A percentile compares a stretch with the other conserved stretches of the same genome.
phyloP scores from a whole-genome alignment of 352 stramenopile species.

The Thalassiosira hispida region DNA sequence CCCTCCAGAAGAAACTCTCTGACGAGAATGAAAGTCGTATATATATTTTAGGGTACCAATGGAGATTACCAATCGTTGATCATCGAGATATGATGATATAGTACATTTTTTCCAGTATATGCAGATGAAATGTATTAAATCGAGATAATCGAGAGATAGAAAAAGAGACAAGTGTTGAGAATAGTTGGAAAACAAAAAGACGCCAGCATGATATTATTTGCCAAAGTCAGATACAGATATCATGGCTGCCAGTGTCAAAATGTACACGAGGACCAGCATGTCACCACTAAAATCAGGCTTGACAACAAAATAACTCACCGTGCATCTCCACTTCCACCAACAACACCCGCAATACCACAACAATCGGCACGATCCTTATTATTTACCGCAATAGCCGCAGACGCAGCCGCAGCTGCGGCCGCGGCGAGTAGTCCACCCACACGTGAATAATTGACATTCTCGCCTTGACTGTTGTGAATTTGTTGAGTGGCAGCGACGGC shows the following conservation, averaged over 20 bases:
- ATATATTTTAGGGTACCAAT: neutral
- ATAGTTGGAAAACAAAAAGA: constrained; percentile 1
- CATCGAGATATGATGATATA: too few species aligned
- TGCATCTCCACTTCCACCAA: constrained; percentile 46
- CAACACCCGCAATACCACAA: constrained; percentile 55
- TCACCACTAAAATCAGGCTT: neutral
- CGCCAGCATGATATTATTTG: too few species aligned
- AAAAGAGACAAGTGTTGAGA: neutral
- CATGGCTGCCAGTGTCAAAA: too few species aligned
- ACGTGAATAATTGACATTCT: neutral
- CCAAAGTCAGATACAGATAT: too few species aligned
- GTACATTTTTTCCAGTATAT: too few species aligned
- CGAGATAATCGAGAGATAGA: too few species aligned
- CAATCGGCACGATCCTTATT: constrained; percentile 32
- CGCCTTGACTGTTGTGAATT: constrained; percentile 5
- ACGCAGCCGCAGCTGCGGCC: constrained; percentile 29
- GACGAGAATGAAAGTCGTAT: neutral
- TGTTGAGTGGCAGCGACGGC: constrained; percentile 31
- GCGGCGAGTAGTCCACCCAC: constrained; percentile 22
- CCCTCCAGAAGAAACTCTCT: constrained; percentile 77
- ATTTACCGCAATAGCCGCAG: neutral
- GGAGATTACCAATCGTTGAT: neutral
- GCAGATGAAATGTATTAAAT: too few species aligned
- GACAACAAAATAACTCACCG: constrained; percentile 44
- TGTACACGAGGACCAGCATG: neutral